Evolutionary conservation across 116 monocot species (phyloP), one percentile per base, ranked within the genome.

Genomic region (Trichopus zeylanicus): DNA sequence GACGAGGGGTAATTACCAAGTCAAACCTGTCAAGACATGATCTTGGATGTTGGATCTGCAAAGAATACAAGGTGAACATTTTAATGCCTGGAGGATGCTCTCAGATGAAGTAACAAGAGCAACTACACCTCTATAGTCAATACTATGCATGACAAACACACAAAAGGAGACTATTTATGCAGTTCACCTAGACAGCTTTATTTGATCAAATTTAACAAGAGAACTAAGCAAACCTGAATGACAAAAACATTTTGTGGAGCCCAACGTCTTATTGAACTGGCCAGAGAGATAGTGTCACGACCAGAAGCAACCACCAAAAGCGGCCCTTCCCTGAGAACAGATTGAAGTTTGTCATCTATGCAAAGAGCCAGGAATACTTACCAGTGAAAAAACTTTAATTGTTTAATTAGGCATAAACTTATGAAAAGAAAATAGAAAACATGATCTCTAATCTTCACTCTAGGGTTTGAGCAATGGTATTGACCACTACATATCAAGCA

Each of bases 281-380:
- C 69, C 56, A 79, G 29, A 52, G 99, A 83, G 42, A 92, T 71
- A 3, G 92, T 99, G 76, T 99, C 99, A 38, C 89, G 51, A 13
- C 99, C 92, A 70, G 83, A 92, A 60, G 99, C 92, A 83, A 99
- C 89, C 18, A n/a, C n/a, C n/a, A n/a, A n/a, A n/a, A n/a, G n/a
- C n/a, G n/a, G 99, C 7, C 99, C 99, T 77, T 92, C 92, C 78
- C 99, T 99, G 83, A 67, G 78, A 77, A 53, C 53, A 24, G 7
- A 5, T 31, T 42, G 42, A 4, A 42, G 13, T 13, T 13, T 2
- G 1, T 42, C 12, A 13, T 42, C n/a, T 42, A 42, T 42, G 13
- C 42, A 42, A 42, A 42, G n/a, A n/a, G 7, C n/a, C 1, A n/a
- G n/a, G n/a, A n/a, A 42, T 2, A 42, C n/a, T 9, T 42, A 42